Base-by-base conservation (phyloP, 2,329 filamentous ascomycete genomes). In the Botrytis squamosa region DNA sequence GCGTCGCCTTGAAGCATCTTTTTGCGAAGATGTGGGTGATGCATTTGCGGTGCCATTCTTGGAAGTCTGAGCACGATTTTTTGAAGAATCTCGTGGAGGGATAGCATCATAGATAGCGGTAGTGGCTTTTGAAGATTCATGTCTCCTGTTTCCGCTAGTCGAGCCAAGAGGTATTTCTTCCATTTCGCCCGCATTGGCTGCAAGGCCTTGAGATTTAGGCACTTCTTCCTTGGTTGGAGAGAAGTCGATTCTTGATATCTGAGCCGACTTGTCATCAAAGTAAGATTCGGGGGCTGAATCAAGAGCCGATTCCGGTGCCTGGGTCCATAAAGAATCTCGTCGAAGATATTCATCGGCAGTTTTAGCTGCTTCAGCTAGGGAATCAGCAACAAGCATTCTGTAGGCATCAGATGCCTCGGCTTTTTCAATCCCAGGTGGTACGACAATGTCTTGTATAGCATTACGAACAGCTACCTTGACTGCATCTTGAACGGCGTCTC, bases 391-490 rank as follows among this genome's bases (percentile, higher is more conserved):
- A 42, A 79, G 70, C 29, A 73, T 75, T 55, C 78, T 75, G 70
- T 78, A 79, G 52, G 75, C 78, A 44, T 75, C 71, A 14, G 78
- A 77, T 22, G 77, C 76, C 49, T 75, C 62, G 16, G 76, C 72
- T 49, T 72, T 73, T 29, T 76, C 73, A 60, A 66, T 68, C 20
- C 75, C 76, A 55, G 75, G 69, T 18, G 78, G 79, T 22, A 78
- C 67, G 4, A 74, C 67, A 55, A 76, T 75, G 4, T 78, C 77
- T 18, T 76, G 72, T 1, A 80, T 78, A 36, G 76, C 78, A 73
- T 77, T 78, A 16, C 70, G 76, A 29, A 80, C 79, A 59, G 78
- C 79, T n/a, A 72, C 68, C 70, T 78, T 76, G 3, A 80, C 77
- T n/a, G 77, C 78, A 73, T 76, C 75, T 40, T 80, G 76, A 29